A percentile compares a stretch with the other conserved stretches of the same genome.
These are phyloP conservation scores for Claviceps paspali DNA, from an alignment of 2,329 filamentous ascomycete species.

Conservation along the genomic window DNA sequence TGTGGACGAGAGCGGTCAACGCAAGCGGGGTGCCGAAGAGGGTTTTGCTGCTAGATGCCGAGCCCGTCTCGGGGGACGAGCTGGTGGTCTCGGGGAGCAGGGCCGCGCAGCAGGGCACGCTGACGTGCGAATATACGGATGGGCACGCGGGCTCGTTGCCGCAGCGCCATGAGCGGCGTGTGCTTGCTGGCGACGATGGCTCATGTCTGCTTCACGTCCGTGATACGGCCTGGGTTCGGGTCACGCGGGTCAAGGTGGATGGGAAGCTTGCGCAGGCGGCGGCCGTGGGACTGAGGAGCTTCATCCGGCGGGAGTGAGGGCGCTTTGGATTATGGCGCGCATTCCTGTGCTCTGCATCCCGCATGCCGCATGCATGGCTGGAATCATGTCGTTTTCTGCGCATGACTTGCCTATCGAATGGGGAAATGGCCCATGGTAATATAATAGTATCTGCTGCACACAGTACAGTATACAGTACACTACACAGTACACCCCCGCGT, in stretches of 20 bases:
- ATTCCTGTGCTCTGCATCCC: too few relatives aligned
- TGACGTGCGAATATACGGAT: constrained; percentile 9
- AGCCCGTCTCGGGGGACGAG: constrained; percentile 9
- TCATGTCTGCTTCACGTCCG: not conserved
- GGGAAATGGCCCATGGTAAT: too few relatives aligned
- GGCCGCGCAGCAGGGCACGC: not conserved
- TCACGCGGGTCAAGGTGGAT: constrained; percentile 19
- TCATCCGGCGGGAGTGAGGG: constrained; percentile 1
- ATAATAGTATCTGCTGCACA: too few relatives aligned
- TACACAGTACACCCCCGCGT: too few relatives aligned
- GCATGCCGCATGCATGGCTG: too few relatives aligned
- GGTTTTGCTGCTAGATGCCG: constrained; percentile 23
- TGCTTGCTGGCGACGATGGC: constrained; percentile 6
- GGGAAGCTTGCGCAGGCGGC: constrained; percentile 16
- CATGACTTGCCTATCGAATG: too few relatives aligned
- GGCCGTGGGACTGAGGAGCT: constrained; percentile 10
- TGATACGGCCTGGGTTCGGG: constrained; percentile 10
- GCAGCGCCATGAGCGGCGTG: not conserved
- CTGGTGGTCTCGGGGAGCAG: too few relatives aligned
- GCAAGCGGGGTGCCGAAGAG: constrained; percentile 15
- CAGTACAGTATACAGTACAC: too few relatives aligned
- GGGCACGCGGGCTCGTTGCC: not conserved
- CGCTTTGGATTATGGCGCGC: too few relatives aligned
- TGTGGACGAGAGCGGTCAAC: constrained; percentile 41
- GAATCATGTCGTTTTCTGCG: too few relatives aligned